Evolutionary conservation across 2,329 filamentous ascomycete genomes (phyloP).

Genomic region (Juglanconis juglandina): DNA sequence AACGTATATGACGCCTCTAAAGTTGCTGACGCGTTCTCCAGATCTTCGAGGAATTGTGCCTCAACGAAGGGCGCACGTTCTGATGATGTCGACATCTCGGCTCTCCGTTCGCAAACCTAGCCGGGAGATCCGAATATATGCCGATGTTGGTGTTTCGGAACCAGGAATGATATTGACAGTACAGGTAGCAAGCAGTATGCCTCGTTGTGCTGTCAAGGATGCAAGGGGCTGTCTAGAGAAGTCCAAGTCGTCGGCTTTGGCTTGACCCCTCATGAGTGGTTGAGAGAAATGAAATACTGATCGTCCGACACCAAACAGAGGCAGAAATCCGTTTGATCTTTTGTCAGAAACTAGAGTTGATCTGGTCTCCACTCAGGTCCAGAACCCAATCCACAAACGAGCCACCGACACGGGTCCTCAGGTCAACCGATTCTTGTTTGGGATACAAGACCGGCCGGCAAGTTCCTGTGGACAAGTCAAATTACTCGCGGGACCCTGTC

Average conservation of each 20-base stretch:
- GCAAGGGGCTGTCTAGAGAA: background rate
- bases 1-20: constrained; percentile 6
- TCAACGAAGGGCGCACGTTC: constrained; percentile 16
- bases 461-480: background rate
- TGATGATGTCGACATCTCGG: constrained; percentile 14
- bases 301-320: background rate
- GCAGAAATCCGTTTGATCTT: background rate
- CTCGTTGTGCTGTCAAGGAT: background rate
- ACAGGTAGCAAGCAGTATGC: too few relatives aligned
- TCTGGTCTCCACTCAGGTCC: background rate
- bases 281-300: constrained; percentile 5
- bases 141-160: background rate
- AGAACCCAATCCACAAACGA: background rate
- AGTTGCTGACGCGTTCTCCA: constrained; percentile 2
- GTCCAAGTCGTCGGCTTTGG: background rate
- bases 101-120: background rate
- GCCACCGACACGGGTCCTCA: constrained; percentile 3
- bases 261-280: background rate
- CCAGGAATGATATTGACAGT: background rate
- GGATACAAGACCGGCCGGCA: constrained; percentile 6
- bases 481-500: constrained; percentile 11
- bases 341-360: background rate
- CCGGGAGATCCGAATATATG: background rate
- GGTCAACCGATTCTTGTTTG: constrained; percentile 12
- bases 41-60: constrained; percentile 15